Evolutionary conservation across 768 basidiomycete genomes (phyloP).

Genomic region (Panaeolus cyanescens): DNA sequence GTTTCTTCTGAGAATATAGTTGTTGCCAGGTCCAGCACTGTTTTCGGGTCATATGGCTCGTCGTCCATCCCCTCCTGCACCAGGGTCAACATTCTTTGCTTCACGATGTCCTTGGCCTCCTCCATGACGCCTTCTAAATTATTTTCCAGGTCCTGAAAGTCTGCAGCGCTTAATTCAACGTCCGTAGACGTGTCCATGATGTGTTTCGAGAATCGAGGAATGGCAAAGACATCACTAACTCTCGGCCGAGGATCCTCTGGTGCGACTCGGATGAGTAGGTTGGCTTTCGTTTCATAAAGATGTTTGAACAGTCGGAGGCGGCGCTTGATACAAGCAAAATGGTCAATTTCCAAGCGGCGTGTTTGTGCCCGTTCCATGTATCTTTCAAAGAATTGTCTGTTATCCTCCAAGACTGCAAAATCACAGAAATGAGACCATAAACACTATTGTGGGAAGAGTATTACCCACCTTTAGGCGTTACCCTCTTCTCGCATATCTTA

Average conservation of each 20-base stretch:
- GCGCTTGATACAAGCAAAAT: background rate
- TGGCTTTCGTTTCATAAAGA: background rate
- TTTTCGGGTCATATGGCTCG: background rate
- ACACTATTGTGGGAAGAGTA: background rate
- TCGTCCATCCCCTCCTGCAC: background rate
- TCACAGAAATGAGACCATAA: background rate
- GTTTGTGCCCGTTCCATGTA: background rate
- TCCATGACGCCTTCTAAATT: background rate
- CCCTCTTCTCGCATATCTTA: background rate
- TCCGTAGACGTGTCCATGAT: background rate
- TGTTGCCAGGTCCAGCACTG: background rate
- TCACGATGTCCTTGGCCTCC: background rate
- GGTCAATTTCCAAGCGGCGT: background rate
- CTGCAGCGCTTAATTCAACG: background rate
- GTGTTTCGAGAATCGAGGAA: background rate
- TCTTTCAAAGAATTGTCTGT: background rate
- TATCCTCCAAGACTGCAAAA: background rate
- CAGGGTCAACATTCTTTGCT: background rate
- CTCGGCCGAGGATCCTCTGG: background rate
- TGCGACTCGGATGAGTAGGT: background rate
- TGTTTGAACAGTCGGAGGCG: background rate
- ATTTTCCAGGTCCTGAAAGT: background rate
- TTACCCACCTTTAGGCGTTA: background rate
- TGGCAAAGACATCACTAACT: background rate
- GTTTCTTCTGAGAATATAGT: background rate